Percentiles rank a stretch among this genome's conserved stretches.
phyloP scores from a whole-genome alignment of 108 stramenopile genomes.

The Skeletonema tropicum region DNA sequence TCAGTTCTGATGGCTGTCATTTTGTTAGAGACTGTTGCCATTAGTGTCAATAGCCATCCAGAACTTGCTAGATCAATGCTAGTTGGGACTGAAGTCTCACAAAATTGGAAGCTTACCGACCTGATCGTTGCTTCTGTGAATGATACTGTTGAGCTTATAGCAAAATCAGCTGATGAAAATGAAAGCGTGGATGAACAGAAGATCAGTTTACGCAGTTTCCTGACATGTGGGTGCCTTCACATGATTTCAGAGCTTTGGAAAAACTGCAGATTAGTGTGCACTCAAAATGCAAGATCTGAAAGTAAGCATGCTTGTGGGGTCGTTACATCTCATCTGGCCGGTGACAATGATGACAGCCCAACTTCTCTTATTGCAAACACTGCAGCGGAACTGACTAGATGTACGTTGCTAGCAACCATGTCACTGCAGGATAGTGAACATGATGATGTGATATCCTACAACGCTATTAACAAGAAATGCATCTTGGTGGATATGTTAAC shows the following conservation, averaged over 20 bases:
- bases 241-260: conserved; percentile 41
- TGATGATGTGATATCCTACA: conserved; percentile 14
- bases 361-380: conserved; percentile 22
- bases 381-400: conserved; percentile 24
- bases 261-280: conserved; percentile 29
- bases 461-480: conserved; percentile 12
- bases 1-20: conserved; percentile 13
- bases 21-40: conserved; percentile 29
- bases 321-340: conserved; percentile 22
- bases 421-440: conserved; percentile 22
- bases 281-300: conserved; percentile 10
- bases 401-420: conserved; percentile 26
- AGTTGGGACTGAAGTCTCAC: conserved; percentile 8
- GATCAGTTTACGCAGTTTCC: conserved; percentile 28
- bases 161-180: conserved; percentile 20
- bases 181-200: conserved; percentile 10
- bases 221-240: conserved; percentile 34
- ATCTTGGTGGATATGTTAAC: conserved; percentile 33
- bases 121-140: conserved; percentile 16
- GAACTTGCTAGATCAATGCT: conserved; percentile 33
- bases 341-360: conserved; percentile 1
- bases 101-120: conserved; percentile 35
- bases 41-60: conserved; percentile 24
- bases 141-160: background rate
- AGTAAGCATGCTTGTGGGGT: conserved; percentile 32